Evolutionary conservation across 768 basidiomycete genomes (phyloP).

Genomic region (Arthromyces matolae): DNA sequence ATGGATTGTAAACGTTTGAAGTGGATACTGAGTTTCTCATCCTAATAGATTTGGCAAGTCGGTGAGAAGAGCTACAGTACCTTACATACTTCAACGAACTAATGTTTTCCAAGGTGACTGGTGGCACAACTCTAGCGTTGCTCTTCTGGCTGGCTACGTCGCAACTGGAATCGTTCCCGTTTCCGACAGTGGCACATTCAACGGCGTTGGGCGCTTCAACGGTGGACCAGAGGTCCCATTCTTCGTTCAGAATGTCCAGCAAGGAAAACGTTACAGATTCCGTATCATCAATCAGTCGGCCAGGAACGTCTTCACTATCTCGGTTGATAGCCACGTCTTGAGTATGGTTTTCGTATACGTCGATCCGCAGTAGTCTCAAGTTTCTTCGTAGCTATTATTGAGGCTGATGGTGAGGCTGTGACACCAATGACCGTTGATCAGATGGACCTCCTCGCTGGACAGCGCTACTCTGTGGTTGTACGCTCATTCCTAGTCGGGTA

Average conservation of each 20-base stretch:
- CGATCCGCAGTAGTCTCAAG: not conserved
- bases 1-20: not conserved
- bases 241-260: slow-evolving; percentile 26
- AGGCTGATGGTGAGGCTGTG: slow-evolving; percentile 31
- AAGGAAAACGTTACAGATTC: slow-evolving; percentile 48
- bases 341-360: slow-evolving; percentile 8
- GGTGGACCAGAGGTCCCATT: slow-evolving; percentile 37
- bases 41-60: slow-evolving; percentile 21
- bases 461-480: slow-evolving; percentile 39
- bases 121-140: slow-evolving; percentile 31
- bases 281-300: slow-evolving; percentile 51
- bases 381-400: slow-evolving; percentile 25
- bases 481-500: slow-evolving; percentile 15
- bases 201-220: slow-evolving; percentile 40
- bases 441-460: slow-evolving; percentile 38
- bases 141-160: slow-evolving; percentile 27
- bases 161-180: slow-evolving; percentile 26
- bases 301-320: slow-evolving; percentile 37
- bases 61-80: too few relatives aligned
- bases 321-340: slow-evolving; percentile 31
- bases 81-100: too few relatives aligned
- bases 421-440: slow-evolving; percentile 27
- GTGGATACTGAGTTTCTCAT: not conserved
- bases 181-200: slow-evolving; percentile 41
- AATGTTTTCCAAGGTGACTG: slow-evolving; percentile 32